Conservation (phyloP, 768 basidiomycete species). For the Auricularia auricula-judae region DNA sequence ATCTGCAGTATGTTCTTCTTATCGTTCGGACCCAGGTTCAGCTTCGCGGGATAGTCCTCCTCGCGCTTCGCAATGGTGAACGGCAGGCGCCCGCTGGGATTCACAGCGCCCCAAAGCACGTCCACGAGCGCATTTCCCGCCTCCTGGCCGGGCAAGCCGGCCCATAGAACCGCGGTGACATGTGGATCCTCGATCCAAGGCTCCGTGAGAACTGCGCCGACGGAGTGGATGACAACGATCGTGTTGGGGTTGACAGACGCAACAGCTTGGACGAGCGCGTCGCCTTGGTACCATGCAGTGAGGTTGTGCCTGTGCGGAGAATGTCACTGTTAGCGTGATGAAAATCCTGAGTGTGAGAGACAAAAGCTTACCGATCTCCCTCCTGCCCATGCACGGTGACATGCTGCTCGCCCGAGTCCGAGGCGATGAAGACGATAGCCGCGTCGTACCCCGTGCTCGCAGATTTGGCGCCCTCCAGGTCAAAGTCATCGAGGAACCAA, state of each 20-base stretch:
- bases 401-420: slow-evolving; percentile 63
- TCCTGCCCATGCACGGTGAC: not conserved
- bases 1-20: slow-evolving; percentile 25
- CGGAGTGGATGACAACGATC: slow-evolving; percentile 28
- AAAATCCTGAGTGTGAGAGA: not conserved
- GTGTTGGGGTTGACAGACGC: slow-evolving; percentile 38
- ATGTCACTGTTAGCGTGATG: not conserved
- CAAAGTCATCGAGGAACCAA: slow-evolving; percentile 62
- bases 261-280: slow-evolving; percentile 58
- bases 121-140: slow-evolving; percentile 60
- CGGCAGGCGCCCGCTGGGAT: slow-evolving; percentile 60
- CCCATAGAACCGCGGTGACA: slow-evolving; percentile 40
- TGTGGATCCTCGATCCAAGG: slow-evolving; percentile 28
- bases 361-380: not conserved
- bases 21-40: slow-evolving; percentile 24
- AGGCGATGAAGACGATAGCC: slow-evolving; percentile 70
- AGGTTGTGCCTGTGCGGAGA: slow-evolving; percentile 55
- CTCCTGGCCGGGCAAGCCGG: slow-evolving; percentile 53
- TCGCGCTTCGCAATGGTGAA: slow-evolving; percentile 65
- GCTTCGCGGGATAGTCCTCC: slow-evolving; percentile 47
- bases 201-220: slow-evolving; percentile 19
- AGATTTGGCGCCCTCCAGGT: slow-evolving; percentile 35
- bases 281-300: slow-evolving; percentile 65
- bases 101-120: slow-evolving; percentile 57
- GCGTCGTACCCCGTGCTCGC: slow-evolving; percentile 41